Evolutionary conservation across 2,329 filamentous ascomycete genomes (phyloP), one percentile per base, ranked within the genome.

Genomic region (Exserohilum rostratum): DNA sequence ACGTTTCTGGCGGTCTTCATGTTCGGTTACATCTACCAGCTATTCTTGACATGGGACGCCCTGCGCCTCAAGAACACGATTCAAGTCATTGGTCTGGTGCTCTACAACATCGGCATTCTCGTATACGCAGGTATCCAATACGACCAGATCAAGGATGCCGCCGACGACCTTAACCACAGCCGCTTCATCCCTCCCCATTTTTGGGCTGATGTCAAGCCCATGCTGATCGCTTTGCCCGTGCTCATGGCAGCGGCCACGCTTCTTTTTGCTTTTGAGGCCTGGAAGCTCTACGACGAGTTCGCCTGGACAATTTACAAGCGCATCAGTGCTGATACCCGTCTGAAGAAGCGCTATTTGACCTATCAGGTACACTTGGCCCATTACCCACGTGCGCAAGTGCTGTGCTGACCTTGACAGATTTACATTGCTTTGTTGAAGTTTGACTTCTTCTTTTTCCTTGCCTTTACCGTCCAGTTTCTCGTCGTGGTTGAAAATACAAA

Each of bases 291-390:
- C 74, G 92, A 96, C 71, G 93, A 97, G 76, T 99, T 99, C 77
- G 93, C 95, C 10, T 99, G 95, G 95, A 95, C 95, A 53, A 99
- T 99, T 70, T 92, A 99, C 78, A 99, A 99, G 82, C 93, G 96
- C 76, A 99, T 99, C 73, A 96, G 93, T 71, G 95, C 95, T 46
- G 95, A 99, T 80, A 85, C 97, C 72, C 87, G 92, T 68, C 91
- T 99, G 89, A 98, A 97, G 84, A 89, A 93, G 78, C 88, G 95
- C 61, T 99, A 96, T 79, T 84, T 99, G 56, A 90, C 93, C 58
- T 99, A 96, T 75, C 95, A 99, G 87, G 92, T 96, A 80, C 47
- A 31, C 10, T 45, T 12, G 12, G 27, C 13, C n/a, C n/a, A 27
- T 25, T n/a, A 22, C n/a, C 34, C n/a, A 25, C 25, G 2, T 15